Base-by-base conservation (phyloP, 2,329 filamentous ascomycete species). In the Phaeophleospora eucalypticola region DNA sequence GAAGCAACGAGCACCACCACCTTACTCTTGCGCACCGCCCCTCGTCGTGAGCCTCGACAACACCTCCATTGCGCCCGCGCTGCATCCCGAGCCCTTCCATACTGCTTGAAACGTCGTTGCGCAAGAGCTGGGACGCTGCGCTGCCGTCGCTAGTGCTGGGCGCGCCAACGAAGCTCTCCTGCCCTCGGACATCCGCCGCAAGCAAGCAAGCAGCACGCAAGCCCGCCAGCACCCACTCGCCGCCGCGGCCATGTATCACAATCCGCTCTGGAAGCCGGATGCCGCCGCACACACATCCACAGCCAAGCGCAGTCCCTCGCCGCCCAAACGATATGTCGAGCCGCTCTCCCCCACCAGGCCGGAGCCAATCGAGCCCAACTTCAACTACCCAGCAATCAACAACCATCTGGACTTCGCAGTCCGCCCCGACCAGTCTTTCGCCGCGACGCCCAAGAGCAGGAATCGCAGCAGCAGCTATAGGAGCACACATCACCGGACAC, bases 341-440 rank as follows among this genome's bases (percentile, higher is more conserved):
- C 65, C 65, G 21, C 54, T 68, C 16, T 67, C 66, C 35, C 65
- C 64, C 4, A 37, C 53, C 18, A 58, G 50, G 51, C 57, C 57
- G 4, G 49, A 46, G 19, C 58, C 63, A 7, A 42, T 63, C 39
- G 64, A 67, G 45, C 63, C 65, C 32, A 56, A 53, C 45, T 65
- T 57, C 58, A 62, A 64, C 54, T 65, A 67, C 51, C 59, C 63
- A 27, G 56, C 63, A 18, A 47, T 62, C 44, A 58, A 57, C 49
- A 55, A 57, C 44, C 47, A 52, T 46, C 45, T 56, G 29, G 46
- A 53, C 48, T 58, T 53, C 51, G 37, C 46, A 9, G 56, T 52
- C 35, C 49, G 45, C 19, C 52, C 54, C 20, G 52, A 58, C 34
- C 49, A 53, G 32, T 38, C 49, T 7, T 55, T 47, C 36, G 37